Conservation (phyloP, 2,329 filamentous ascomycete species). For the Hypoxylon sp. region DNA sequence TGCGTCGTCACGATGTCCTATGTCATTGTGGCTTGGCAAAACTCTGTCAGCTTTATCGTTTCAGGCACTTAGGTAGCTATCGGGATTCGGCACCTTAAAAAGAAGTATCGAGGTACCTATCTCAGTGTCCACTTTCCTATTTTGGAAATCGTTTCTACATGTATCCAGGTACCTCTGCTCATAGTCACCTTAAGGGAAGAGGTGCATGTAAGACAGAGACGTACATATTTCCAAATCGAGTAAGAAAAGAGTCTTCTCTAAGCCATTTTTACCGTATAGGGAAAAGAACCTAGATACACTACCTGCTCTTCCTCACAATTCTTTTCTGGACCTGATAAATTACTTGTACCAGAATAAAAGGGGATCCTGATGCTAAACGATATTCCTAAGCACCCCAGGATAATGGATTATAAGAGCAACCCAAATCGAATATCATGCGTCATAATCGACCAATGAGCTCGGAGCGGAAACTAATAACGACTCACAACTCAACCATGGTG, state of each 20-base stretch:
- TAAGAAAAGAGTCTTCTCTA: background rate
- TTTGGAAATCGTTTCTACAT: slow-evolving; percentile 2
- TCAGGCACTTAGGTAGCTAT: slow-evolving; percentile 4
- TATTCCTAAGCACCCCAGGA: too few relatives aligned
- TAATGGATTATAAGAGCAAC: background rate
- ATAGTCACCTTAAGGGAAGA: background rate
- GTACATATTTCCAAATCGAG: background rate
- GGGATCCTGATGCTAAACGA: background rate
- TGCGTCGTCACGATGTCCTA: slow-evolving; percentile 46
- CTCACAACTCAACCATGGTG: background rate
- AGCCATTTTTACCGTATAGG: background rate
- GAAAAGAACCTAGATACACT: background rate
- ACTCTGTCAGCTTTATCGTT: slow-evolving; percentile 27
- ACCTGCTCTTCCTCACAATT: background rate
- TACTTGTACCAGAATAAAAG: background rate
- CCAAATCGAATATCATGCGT: slow-evolving; percentile 6
- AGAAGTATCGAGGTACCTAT: slow-evolving; percentile 1
- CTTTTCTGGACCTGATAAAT: background rate
- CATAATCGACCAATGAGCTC: slow-evolving; percentile 11
- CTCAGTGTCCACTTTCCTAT: slow-evolving; percentile 5
- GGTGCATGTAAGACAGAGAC: background rate
- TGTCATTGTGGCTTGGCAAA: slow-evolving; percentile 43
- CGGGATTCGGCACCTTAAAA: slow-evolving; percentile 14
- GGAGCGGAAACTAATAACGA: slow-evolving; percentile 1
- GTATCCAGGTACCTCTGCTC: background rate